A percentile compares a stretch with the other conserved stretches of the same genome.
These are phyloP conservation scores for Spathaspora arborariae DNA, from an alignment of 805 yeast species.

Conservation along the genomic window DNA sequence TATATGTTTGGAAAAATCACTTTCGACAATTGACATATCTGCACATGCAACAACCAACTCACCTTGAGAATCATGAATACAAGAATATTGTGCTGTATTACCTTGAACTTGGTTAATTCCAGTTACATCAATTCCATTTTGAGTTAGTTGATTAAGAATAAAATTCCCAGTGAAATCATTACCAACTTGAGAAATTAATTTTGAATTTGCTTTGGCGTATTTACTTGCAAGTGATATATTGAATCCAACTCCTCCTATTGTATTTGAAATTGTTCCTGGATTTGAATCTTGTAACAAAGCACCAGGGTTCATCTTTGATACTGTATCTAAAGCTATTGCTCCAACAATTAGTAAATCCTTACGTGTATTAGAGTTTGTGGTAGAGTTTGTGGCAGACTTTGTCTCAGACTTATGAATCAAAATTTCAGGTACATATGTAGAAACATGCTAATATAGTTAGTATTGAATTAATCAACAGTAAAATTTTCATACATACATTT, in stretches of 20 bases:
- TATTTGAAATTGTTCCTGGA: conserved; percentile 55
- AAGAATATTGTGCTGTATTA: conserved; percentile 67
- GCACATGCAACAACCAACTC: conserved; percentile 73
- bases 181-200: conserved; percentile 60
- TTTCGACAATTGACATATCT: conserved; percentile 72
- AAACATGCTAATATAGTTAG: not conserved
- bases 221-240: conserved; percentile 68
- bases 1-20: conserved; percentile 40
- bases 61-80: conserved; percentile 62
- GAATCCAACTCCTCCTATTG: conserved; percentile 83
- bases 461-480: not conserved
- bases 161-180: conserved; percentile 51
- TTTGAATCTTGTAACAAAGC: conserved; percentile 57
- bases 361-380: not conserved
- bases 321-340: conserved; percentile 71
- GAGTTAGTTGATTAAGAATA: conserved; percentile 27
- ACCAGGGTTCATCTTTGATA: conserved; percentile 41
- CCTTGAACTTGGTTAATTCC: conserved; percentile 35
- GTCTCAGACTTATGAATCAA: not conserved
- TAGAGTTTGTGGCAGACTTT: not conserved
- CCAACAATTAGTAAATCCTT: conserved; percentile 47
- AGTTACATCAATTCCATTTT: conserved; percentile 23
- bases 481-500: not conserved
- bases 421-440: not conserved
- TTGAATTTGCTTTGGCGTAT: conserved; percentile 21